Percentiles rank a stretch among this genome's conserved stretches.
Conservation (phyloP, 73 alveolate species). For the Paramecium biaurelia region DNA sequence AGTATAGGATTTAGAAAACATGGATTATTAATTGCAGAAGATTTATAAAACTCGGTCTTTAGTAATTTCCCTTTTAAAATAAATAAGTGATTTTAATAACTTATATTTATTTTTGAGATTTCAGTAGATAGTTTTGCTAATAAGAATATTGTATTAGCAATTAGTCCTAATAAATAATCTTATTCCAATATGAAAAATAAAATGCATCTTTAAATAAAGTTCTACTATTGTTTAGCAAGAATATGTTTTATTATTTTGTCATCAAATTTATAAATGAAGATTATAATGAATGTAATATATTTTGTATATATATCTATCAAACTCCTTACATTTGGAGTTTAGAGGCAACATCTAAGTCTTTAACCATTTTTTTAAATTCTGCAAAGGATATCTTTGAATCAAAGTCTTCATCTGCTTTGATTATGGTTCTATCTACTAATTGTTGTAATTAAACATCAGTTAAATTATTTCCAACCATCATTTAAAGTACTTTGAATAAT, state of each 20-base stretch:
- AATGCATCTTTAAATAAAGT: neutral
- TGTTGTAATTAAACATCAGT: slow-evolving; percentile 96
- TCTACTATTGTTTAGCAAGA: neutral
- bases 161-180: neutral
- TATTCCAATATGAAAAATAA: too few relatives aligned
- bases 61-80: neutral
- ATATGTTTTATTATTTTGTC: neutral
- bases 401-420: slow-evolving; percentile 95
- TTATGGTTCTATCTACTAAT: slow-evolving; percentile 96
- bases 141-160: neutral
- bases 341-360: slow-evolving; percentile 88
- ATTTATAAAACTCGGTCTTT: neutral
- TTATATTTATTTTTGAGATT: neutral
- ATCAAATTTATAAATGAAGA: neutral
- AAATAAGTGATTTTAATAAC: neutral
- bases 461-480: slow-evolving; percentile 98
- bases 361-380: slow-evolving; percentile 93
- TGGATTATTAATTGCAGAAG: neutral
- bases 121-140: neutral
- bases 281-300: neutral
- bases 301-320: neutral
- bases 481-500: slow-evolving; percentile 92
- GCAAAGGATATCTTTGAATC: slow-evolving; percentile 96
- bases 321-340: slow-evolving; percentile 65
- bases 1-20: neutral